phyloP scores from a whole-genome alignment of 768 basidiomycete genomes.

The Boletus vinaceobasis region DNA sequence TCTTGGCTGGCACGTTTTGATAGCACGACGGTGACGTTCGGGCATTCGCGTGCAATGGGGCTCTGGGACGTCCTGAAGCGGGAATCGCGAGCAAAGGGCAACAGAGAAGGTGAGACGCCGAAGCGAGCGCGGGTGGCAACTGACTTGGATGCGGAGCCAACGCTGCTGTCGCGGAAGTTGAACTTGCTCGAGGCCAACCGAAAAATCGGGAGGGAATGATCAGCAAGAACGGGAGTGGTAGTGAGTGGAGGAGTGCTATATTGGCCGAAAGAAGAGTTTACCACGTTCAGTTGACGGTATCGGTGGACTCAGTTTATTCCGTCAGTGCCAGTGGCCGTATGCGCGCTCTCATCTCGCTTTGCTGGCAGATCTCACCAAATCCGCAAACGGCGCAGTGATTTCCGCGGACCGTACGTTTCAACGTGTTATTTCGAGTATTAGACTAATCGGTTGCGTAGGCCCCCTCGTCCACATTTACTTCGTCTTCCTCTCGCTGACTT shows the following conservation, averaged over 20 bases:
- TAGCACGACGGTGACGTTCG: conserved; percentile 3
- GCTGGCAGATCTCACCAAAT: conserved; percentile 23
- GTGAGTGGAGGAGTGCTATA: not conserved
- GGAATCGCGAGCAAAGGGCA: conserved; percentile 2
- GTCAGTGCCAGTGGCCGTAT: not conserved
- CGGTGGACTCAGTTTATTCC: not conserved
- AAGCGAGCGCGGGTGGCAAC: conserved; percentile 17
- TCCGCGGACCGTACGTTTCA: conserved; percentile 28
- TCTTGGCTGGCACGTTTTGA: conserved; percentile 21
- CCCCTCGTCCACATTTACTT: conserved; percentile 11
- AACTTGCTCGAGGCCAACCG: not conserved
- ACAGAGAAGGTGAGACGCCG: conserved; percentile 14
- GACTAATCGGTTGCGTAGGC: conserved; percentile 22
- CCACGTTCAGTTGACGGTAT: not conserved
- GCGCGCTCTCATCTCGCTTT: conserved; percentile 9
- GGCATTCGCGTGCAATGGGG: conserved; percentile 7
- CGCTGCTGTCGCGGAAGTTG: not conserved
- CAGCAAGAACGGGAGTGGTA: conserved; percentile 6
- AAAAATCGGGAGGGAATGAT: not conserved
- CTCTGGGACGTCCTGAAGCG: conserved; percentile 2
- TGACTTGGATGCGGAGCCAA: conserved; percentile 16
- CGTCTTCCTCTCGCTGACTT: conserved; percentile 16
- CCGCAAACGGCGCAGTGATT: conserved; percentile 28
- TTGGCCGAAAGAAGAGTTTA: not conserved
- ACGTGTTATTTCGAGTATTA: conserved; percentile 23